Conservation (phyloP, 208 protist species). For the Trypanosomatidae sp. region DNA sequence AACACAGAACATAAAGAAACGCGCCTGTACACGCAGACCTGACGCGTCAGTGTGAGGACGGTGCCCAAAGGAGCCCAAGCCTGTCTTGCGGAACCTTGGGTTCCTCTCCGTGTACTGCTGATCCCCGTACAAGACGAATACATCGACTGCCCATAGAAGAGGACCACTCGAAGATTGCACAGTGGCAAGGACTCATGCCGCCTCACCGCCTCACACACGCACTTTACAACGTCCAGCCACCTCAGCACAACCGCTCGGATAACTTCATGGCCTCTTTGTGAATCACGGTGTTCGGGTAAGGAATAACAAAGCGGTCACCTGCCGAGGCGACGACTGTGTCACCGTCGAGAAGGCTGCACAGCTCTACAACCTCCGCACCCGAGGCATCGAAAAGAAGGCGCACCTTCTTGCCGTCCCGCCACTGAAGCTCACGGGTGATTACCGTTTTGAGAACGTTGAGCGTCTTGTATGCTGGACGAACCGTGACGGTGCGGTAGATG, state of each 20-base stretch:
- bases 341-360: slow-evolving; percentile 58
- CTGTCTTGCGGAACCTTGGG: neutral
- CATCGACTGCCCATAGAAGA: neutral
- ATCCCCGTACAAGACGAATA: neutral
- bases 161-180: neutral
- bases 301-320: slow-evolving; percentile 86
- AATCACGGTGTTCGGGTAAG: slow-evolving; percentile 66
- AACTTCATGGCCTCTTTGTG: slow-evolving; percentile 70
- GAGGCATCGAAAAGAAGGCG: slow-evolving; percentile 78
- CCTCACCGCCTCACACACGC: neutral
- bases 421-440: slow-evolving; percentile 82
- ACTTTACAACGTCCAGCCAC: neutral
- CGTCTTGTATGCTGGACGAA: slow-evolving; percentile 84
- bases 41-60: neutral
- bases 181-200: neutral
- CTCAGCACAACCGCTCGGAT: slow-evolving; percentile 16
- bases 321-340: slow-evolving; percentile 75
- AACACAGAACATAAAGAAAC: neutral
- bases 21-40: neutral
- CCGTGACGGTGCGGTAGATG: slow-evolving; percentile 73
- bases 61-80: too few relatives aligned
- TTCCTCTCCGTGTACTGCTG: neutral
- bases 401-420: slow-evolving; percentile 73
- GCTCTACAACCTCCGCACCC: slow-evolving; percentile 59
- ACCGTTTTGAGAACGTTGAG: slow-evolving; percentile 63